These are phyloP conservation scores for Zalaria obscura DNA, from an alignment of 2,329 filamentous ascomycete genomes.

Conservation along the genomic window DNA sequence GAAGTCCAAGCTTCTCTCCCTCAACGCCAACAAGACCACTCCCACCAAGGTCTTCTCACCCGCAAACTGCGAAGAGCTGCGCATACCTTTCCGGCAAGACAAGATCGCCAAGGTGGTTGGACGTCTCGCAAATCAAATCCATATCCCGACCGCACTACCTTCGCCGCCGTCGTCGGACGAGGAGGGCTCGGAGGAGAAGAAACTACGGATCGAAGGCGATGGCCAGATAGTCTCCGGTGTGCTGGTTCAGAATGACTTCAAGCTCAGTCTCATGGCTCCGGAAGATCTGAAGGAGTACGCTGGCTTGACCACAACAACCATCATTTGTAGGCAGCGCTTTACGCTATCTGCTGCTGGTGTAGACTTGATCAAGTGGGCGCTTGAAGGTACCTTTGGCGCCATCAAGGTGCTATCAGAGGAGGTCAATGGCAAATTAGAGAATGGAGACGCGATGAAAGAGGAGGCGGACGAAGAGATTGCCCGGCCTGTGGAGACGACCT, in stretches of 20 bases:
- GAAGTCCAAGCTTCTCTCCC: slow-evolving; percentile 85
- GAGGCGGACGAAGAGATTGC: slow-evolving; percentile 15
- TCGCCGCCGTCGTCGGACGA: slow-evolving; percentile 24
- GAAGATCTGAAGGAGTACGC: slow-evolving; percentile 94
- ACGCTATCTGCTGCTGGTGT: slow-evolving; percentile 77
- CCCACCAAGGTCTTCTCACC: slow-evolving; percentile 91
- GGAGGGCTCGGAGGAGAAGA: slow-evolving; percentile 13
- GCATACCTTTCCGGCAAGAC: slow-evolving; percentile 89
- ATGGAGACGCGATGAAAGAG: slow-evolving; percentile 21
- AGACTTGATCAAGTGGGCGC: slow-evolving; percentile 82
- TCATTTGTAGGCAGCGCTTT: slow-evolving; percentile 82
- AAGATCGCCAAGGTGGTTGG: slow-evolving; percentile 95
- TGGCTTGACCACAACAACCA: slow-evolving; percentile 88
- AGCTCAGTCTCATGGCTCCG: slow-evolving; percentile 90
- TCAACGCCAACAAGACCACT: slow-evolving; percentile 65
- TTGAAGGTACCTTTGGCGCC: slow-evolving; percentile 85
- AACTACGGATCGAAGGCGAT: slow-evolving; percentile 30
- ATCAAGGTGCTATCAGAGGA: slow-evolving; percentile 35
- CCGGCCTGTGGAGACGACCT: slow-evolving; percentile 31
- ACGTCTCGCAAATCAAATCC: slow-evolving; percentile 63
- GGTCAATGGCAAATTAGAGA: slow-evolving; percentile 24
- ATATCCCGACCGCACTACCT: slow-evolving; percentile 41
- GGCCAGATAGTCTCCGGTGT: slow-evolving; percentile 67
- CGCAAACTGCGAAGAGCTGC: slow-evolving; percentile 85
- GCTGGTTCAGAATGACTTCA: slow-evolving; percentile 94